phyloP scores from a whole-genome alignment of 2,329 filamentous ascomycete genomes.

The Phialemonium atrogriseum region DNA sequence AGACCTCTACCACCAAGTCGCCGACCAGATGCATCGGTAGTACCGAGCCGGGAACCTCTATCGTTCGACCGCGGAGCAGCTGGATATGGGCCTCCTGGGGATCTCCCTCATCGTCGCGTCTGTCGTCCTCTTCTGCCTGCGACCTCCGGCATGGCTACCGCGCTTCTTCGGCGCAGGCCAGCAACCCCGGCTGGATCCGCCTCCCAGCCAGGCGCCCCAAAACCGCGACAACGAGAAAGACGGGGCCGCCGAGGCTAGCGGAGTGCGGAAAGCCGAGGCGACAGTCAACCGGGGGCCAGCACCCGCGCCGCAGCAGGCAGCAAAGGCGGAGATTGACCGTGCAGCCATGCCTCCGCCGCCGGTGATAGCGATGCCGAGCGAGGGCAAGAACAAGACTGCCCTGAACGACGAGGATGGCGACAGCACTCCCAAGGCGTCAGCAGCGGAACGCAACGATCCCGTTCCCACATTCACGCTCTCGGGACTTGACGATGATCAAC shows the following conservation, averaged over 20 bases:
- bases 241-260: too few species aligned
- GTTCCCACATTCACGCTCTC: constrained; percentile 41
- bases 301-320: not conserved
- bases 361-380: constrained; percentile 6
- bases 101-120: constrained; percentile 56
- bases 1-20: constrained; percentile 7
- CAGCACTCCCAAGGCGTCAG: constrained; percentile 42
- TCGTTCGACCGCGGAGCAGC: too few species aligned
- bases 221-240: constrained; percentile 1
- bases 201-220: constrained; percentile 5
- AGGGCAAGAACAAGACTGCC: constrained; percentile 10
- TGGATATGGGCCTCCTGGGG: constrained; percentile 53
- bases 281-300: not conserved
- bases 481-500: constrained; percentile 15
- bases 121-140: constrained; percentile 47
- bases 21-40: too few species aligned
- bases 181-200: constrained; percentile 7
- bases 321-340: constrained; percentile 4
- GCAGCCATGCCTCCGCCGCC: constrained; percentile 12
- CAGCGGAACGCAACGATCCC: constrained; percentile 15
- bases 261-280: too few species aligned
- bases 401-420: constrained; percentile 27
- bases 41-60: too few species aligned
- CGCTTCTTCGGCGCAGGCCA: constrained; percentile 23
- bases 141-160: constrained; percentile 42